Conservation (phyloP, 306 rosid genomes). For the Acacia crassicarpa region DNA sequence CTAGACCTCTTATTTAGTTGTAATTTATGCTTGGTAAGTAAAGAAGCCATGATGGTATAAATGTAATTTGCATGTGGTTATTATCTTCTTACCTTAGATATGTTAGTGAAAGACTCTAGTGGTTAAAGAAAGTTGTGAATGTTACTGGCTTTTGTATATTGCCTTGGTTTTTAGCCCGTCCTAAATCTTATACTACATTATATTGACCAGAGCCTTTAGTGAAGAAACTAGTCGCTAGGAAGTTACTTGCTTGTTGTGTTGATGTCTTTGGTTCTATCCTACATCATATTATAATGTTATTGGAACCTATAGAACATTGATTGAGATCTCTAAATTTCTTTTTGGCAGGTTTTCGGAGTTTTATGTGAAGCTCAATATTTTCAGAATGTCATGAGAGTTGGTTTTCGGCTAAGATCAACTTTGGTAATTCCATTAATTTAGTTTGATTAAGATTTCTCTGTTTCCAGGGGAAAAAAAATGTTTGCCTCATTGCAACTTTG, state of each 20-base stretch:
- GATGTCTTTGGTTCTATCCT: background rate
- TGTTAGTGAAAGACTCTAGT: background rate
- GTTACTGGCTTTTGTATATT: background rate
- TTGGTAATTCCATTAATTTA: slow-evolving; percentile 54
- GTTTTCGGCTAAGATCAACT: slow-evolving; percentile 77
- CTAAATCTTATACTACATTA: background rate
- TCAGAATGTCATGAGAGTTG: slow-evolving; percentile 97
- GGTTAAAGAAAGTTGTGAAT: background rate
- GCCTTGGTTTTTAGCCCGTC: no score
- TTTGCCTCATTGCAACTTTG: background rate
- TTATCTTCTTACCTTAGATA: background rate
- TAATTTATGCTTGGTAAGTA: background rate
- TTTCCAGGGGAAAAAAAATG: background rate
- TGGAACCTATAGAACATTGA: slow-evolving; percentile 1
- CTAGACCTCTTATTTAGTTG: background rate
- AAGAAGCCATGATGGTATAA: background rate
- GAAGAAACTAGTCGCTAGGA: background rate
- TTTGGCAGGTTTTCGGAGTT: slow-evolving; percentile 71
- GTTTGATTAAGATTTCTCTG: background rate
- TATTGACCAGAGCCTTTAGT: background rate
- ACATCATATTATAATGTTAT: background rate
- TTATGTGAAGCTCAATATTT: slow-evolving; percentile 94
- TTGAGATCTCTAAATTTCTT: slow-evolving; percentile 33
- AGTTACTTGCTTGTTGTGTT: background rate
- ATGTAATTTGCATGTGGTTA: background rate